Percentiles rank a stretch among this genome's conserved stretches.
phyloP scores from a whole-genome alignment of 106 monocot species.

The Acorus gramineus region DNA sequence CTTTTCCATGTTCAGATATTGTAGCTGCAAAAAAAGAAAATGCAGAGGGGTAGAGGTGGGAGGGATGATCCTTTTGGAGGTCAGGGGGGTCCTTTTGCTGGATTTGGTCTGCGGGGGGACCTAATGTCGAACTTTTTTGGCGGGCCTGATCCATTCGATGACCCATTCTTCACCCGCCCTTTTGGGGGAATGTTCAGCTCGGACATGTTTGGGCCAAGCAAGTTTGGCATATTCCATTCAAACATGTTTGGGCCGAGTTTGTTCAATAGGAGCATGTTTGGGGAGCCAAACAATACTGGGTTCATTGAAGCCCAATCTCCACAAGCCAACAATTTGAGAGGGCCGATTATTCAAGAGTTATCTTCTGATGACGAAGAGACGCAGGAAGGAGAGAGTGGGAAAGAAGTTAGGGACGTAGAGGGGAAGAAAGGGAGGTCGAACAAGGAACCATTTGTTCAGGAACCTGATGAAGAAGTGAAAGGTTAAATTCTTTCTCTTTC shows the following conservation, averaged over 20 bases:
- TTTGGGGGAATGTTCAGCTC: constrained; percentile 7
- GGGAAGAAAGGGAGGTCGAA: constrained; percentile 20
- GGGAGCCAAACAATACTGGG: constrained; percentile 17
- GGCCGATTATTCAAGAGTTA: constrained; percentile 59
- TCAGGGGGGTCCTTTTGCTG: constrained; percentile 37
- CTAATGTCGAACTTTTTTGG: constrained; percentile 31
- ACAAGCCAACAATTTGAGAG: constrained; percentile 8
- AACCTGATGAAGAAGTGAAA: constrained; percentile 51
- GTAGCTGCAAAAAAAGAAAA: constrained; percentile 13
- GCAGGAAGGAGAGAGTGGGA: constrained; percentile 9
- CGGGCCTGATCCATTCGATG: constrained; percentile 47
- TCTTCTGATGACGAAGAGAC: constrained; percentile 34
- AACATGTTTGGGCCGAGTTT: constrained; percentile 32
- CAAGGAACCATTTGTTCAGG: constrained; percentile 46
- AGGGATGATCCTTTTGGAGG: constrained; percentile 45
- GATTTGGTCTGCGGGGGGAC: constrained; percentile 34
- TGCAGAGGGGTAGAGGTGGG: constrained; percentile 55
- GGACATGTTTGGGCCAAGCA: constrained; percentile 10
- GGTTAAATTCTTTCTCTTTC: constrained; percentile 12
- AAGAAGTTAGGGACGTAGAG: neutral
- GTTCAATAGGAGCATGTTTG: constrained; percentile 26
- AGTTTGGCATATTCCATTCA: constrained; percentile 16
- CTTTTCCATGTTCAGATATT: no score
- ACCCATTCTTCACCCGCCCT: neutral
- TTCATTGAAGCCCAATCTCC: constrained; percentile 45